phyloP scores from a whole-genome alignment of 495 filamentous ascomycete species.

The Annulohypoxylon nitens region DNA sequence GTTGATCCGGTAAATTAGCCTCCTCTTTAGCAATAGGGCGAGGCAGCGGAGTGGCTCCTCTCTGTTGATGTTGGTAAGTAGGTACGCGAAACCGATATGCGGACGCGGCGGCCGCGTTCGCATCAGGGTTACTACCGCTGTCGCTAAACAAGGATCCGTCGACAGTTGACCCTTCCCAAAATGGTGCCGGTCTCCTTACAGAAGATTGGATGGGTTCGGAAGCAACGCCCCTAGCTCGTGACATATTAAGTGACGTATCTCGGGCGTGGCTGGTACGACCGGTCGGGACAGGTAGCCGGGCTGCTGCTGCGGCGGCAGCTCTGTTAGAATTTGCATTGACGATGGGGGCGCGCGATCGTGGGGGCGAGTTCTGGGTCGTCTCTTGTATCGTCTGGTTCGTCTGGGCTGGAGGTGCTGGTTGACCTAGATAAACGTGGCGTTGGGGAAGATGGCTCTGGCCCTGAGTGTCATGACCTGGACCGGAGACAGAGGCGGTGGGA shows the following conservation, averaged over 20 bases:
- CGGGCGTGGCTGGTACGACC: constrained; percentile 41
- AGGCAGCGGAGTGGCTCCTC: constrained; percentile 46
- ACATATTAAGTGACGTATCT: constrained; percentile 43
- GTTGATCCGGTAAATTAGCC: constrained; percentile 30
- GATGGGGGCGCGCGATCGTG: constrained; percentile 51
- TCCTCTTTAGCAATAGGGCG: constrained; percentile 34
- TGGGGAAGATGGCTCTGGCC: constrained; percentile 36
- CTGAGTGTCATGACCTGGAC: constrained; percentile 42
- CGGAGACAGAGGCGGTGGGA: constrained; percentile 42
- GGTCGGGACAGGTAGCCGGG: constrained; percentile 43
- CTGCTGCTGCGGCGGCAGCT: constrained; percentile 36
- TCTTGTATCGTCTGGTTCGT: constrained; percentile 23
- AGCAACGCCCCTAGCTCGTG: constrained; percentile 38
- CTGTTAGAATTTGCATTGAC: constrained; percentile 49
- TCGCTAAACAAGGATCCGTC: constrained; percentile 53
- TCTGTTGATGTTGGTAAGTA: constrained; percentile 38
- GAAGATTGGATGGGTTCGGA: constrained; percentile 47
- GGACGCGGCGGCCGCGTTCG: constrained; percentile 41
- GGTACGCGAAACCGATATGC: constrained; percentile 44
- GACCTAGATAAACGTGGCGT: constrained; percentile 50
- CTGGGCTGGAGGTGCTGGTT: constrained; percentile 41
- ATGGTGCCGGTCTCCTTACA: constrained; percentile 42
- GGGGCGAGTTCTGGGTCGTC: constrained; percentile 39
- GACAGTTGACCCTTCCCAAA: constrained; percentile 52
- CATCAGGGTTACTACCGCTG: constrained; percentile 49